Base-by-base conservation (phyloP, 306 rosid species). In the Casuarina cunninghamiana region DNA sequence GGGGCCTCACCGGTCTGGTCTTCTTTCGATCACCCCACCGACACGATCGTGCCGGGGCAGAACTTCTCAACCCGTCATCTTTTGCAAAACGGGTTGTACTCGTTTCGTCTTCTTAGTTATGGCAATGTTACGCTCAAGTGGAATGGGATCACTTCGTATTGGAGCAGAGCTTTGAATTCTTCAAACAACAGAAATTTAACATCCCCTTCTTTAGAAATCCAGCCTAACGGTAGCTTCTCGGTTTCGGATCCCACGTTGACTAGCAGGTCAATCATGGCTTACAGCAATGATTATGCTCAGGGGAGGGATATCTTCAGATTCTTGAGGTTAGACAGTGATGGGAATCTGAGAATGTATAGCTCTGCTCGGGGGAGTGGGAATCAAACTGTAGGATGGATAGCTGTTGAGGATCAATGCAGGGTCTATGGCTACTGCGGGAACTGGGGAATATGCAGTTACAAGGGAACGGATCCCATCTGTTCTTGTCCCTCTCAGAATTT, bases 401-500 rank as follows among this genome's bases (percentile, higher is more conserved):
- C 97, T 73, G 88, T 90, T 57, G 10, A 71, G 17, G 88, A 90
- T 74, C 93, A 90, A 57, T 93, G 97, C 79, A 43, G 80, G 71
- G 91, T 93, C 63, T 93, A 74, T 63, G 94, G 90, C 3, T 90
- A 87, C 69, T 93, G 97, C 77, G 97, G 97, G 45, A 71, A 79
- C 77, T 75, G 87, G 68, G 92, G 96, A 3, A 80, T 93, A 13
- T 93, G 97, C 61, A 84, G 90, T 74, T 93, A 90, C 61, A 90
- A 80, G 12, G 89, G 88, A 42, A 39, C 88, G 0, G 75, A 51
- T 42, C 92, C 97, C 0, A 57, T 88, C 44, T 93, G 97, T 2
- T 81, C 78, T 0, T 93, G 97, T 71, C 92, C 93, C 0, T 90
- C 97, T 42, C 74, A 79, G 80, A 93, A 93, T 85, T 93, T 93